Percentiles rank a stretch among this genome's conserved stretches.
Evolutionary conservation across 2,329 filamentous ascomycete genomes (phyloP).

Genomic region (Didymella lethalis): DNA sequence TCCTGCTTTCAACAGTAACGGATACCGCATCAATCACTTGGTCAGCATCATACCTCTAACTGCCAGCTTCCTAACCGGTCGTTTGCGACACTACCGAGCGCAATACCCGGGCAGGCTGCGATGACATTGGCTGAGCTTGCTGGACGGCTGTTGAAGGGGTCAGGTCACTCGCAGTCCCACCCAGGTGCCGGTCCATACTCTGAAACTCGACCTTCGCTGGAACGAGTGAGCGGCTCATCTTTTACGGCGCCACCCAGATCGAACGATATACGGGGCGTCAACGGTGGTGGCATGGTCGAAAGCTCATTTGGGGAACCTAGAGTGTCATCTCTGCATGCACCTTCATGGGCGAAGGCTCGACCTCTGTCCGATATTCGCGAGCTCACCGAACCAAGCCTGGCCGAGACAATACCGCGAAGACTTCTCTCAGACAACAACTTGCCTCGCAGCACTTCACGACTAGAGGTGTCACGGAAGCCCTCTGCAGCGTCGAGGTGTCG

Average conservation of each 20-base stretch:
- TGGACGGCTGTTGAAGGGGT: slow-evolving; percentile 46
- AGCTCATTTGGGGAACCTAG: slow-evolving; percentile 36
- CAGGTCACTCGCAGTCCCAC: slow-evolving; percentile 42
- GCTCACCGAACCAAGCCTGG: slow-evolving; percentile 58
- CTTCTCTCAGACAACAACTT: slow-evolving; percentile 32
- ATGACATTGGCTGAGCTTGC: slow-evolving; percentile 42
- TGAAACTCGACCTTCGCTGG: slow-evolving; percentile 27
- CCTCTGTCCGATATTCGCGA: slow-evolving; percentile 61
- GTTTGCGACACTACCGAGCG: slow-evolving; percentile 28
- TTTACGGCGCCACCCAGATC: slow-evolving; percentile 22
- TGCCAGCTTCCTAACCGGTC: slow-evolving; percentile 38
- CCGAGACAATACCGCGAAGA: slow-evolving; percentile 47
- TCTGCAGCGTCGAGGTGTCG: slow-evolving; percentile 43
- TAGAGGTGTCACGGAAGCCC: slow-evolving; percentile 42
- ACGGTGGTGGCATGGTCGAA: slow-evolving; percentile 38
- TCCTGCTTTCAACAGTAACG: slow-evolving; percentile 46
- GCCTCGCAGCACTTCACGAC: slow-evolving; percentile 37
- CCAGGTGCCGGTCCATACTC: slow-evolving; percentile 31
- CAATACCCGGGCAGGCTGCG: slow-evolving; percentile 36
- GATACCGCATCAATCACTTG: slow-evolving; percentile 46
- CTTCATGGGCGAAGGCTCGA: slow-evolving; percentile 49
- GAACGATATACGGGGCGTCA: slow-evolving; percentile 21
- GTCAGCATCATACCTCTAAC: slow-evolving; percentile 41
- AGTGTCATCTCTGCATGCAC: slow-evolving; percentile 34
- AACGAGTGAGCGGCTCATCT: slow-evolving; percentile 25